A percentile compares a stretch with the other conserved stretches of the same genome.
These are phyloP conservation scores for Fraxinus dipetala DNA, from an alignment of 305 asterid species.

Conservation along the genomic window DNA sequence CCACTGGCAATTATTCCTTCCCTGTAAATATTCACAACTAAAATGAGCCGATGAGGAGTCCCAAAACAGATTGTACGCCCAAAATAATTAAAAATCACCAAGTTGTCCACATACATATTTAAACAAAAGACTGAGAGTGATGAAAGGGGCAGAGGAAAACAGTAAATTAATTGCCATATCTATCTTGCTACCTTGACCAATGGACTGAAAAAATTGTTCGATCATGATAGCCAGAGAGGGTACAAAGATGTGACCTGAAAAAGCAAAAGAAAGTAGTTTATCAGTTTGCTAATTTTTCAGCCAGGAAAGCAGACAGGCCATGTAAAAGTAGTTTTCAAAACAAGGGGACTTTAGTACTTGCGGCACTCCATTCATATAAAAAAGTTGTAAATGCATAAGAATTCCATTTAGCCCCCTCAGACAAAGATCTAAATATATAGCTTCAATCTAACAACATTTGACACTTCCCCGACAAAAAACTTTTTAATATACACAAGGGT, in stretches of 20 bases:
- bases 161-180: neutral
- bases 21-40: slow-evolving; percentile 21
- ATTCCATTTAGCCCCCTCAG: neutral
- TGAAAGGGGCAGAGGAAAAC: neutral
- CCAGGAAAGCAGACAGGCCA: neutral
- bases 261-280: neutral
- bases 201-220: slow-evolving; percentile 48
- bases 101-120: neutral
- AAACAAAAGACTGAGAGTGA: neutral
- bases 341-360: neutral
- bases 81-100: neutral
- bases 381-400: neutral
- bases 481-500: neutral
- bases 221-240: slow-evolving; percentile 52
- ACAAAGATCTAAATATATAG: neutral
- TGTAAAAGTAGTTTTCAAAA: neutral
- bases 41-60: neutral
- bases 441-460: neutral
- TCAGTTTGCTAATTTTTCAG: neutral
- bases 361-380: slow-evolving; percentile 7
- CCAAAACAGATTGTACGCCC: neutral
- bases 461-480: neutral
- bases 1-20: slow-evolving; percentile 50
- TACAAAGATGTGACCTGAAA: slow-evolving; percentile 38
- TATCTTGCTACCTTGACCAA: slow-evolving; percentile 44